Evolutionary conservation across 129 eudicot species (phyloP), one percentile per base, ranked within the genome.

Genomic region (Daucus carota): DNA sequence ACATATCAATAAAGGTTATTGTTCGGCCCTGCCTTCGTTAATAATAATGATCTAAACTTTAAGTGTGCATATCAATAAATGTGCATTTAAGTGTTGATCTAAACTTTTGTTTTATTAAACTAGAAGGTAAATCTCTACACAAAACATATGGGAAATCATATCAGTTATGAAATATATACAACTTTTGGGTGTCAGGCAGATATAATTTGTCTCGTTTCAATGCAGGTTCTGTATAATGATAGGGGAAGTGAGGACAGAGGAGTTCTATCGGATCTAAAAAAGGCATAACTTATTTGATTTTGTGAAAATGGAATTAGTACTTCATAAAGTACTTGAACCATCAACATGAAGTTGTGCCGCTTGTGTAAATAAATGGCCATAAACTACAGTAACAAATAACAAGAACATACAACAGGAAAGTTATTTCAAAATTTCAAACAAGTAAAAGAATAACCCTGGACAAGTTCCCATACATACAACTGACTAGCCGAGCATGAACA

Each of bases 11-110:
- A 87, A 85, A 83, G 99, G 99, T 75, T 84, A 92, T 43, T 96
- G 99, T 36, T 78, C 99, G 62, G 99, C 99, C 69, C 81, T 95
- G 79, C 99, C 97, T 33, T 95, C 99, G 9, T 80, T 97, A 63
- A 84, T 94, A 62, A 91, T 95, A 36, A 95, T 95, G 99, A 91
- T 95, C 18, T 91, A 82, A 81, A n/a, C 28, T n/a, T 48, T 67
- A 65, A 46, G 41, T 43, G 40, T 20, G 32, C 24, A 57, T 57
- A 32, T 57, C 0, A 57, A 4, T 8, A 59, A 20, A 0, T n/a
- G 14, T 54, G 65, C 28, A 54, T 52, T 57, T 32, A n/a, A 26
- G 14, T 5, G 14, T 22, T 57, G 15, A 57, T 57, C 15, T 57
- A n/a, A 57, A n/a, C 14, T 57, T 57, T 26, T 0, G n/a, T 57